Evolutionary conservation across 768 basidiomycete genomes (phyloP).

Genomic region (Candolleomyces aberdarensis): DNA sequence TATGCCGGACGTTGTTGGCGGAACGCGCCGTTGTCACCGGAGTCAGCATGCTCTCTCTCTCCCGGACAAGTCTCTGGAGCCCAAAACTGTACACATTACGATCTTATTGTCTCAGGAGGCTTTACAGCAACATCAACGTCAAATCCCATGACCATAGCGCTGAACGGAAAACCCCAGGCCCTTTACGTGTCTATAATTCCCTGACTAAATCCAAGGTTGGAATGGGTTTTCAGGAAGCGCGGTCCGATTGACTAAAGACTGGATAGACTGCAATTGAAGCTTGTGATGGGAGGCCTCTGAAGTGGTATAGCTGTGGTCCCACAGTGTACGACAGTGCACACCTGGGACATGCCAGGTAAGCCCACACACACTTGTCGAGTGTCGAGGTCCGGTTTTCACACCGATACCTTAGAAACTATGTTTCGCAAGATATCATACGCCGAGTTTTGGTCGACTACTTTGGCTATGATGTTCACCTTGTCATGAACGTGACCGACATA

Average conservation of each 20-base stretch:
- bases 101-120: not conserved
- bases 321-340: conserved; percentile 98
- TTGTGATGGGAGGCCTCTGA: conserved; percentile 66
- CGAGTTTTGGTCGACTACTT: conserved; percentile 94
- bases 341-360: conserved; percentile 96
- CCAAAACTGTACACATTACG: no score
- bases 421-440: conserved; percentile 89
- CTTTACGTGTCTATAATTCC: conserved; percentile 75
- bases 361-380: not conserved
- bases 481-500: conserved; percentile 99
- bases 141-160: not conserved
- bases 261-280: conserved; percentile 75
- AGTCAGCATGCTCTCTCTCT: no score
- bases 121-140: not conserved
- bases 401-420: conserved; percentile 73
- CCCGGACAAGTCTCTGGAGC: no score
- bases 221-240: conserved; percentile 18
- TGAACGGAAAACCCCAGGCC: not conserved
- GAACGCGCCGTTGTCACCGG: not conserved
- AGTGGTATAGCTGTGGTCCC: conserved; percentile 99
- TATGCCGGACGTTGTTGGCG: not conserved
- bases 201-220: conserved; percentile 84
- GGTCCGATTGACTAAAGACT: conserved; percentile 12
- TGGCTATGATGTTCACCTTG: conserved; percentile 96
- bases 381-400: conserved; percentile 5